Evolutionary conservation across 805 yeast species (phyloP).

Genomic region (Yarrowia sp.): DNA sequence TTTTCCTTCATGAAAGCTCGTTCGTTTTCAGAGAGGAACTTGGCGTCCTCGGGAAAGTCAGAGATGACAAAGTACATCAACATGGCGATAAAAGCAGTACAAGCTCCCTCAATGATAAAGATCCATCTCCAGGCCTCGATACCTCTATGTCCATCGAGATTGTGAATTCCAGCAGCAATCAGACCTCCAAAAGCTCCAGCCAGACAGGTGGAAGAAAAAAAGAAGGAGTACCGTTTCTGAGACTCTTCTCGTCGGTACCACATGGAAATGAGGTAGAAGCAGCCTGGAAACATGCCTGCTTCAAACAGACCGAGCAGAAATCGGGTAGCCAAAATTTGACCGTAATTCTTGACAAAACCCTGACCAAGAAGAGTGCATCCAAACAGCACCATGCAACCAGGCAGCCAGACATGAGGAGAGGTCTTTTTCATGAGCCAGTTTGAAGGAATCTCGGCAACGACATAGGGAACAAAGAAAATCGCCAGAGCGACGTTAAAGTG

Average conservation of each 20-base stretch:
- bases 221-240: constrained; percentile 65
- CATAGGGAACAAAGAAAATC: constrained; percentile 69
- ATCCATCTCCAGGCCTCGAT: constrained; percentile 56
- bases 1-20: constrained; percentile 57
- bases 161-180: constrained; percentile 59
- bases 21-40: constrained; percentile 53
- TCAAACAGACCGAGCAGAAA: constrained; percentile 66
- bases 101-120: constrained; percentile 51
- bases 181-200: constrained; percentile 80
- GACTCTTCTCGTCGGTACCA: constrained; percentile 65
- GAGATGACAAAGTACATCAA: constrained; percentile 51
- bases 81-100: constrained; percentile 41
- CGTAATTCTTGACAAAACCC: constrained; percentile 61
- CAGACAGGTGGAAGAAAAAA: constrained; percentile 66
- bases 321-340: constrained; percentile 60
- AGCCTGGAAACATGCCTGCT: constrained; percentile 71
- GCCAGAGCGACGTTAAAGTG: constrained; percentile 66
- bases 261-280: constrained; percentile 65
- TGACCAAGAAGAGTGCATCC: constrained; percentile 64
- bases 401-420: constrained; percentile 64
- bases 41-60: constrained; percentile 70
- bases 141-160: constrained; percentile 48
- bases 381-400: constrained; percentile 57
- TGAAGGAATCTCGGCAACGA: constrained; percentile 61
- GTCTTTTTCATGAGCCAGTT: constrained; percentile 59